phyloP scores from a whole-genome alignment of 371 early-diverging fungal species.

The Mortierella sp. region DNA sequence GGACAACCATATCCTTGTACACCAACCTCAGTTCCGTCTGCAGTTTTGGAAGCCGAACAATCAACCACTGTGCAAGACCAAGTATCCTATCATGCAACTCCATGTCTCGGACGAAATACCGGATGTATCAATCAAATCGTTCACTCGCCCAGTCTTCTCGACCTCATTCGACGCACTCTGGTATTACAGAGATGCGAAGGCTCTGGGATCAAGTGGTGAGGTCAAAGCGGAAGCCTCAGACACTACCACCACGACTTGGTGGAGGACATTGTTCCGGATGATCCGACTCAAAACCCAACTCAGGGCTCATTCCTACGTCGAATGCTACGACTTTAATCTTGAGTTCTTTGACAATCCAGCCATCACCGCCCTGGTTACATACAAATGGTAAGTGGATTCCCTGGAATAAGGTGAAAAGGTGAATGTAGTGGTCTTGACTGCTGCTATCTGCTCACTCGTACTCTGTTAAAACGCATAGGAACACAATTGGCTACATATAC shows the following conservation, averaged over 20 bases:
- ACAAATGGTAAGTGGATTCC: slow-evolving; percentile 19
- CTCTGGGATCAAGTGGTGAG: background rate
- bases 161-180: slow-evolving; percentile 26
- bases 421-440: background rate
- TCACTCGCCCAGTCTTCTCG: slow-evolving; percentile 6
- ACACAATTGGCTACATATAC: slow-evolving; percentile 19
- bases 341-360: slow-evolving; percentile 33
- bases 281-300: background rate
- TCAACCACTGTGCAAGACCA: background rate
- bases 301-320: background rate
- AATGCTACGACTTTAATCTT: slow-evolving; percentile 8
- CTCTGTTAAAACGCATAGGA: slow-evolving; percentile 5
- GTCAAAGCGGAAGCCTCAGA: background rate
- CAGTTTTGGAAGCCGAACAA: slow-evolving; percentile 1
- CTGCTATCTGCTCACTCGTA: background rate
- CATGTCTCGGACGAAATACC: background rate
- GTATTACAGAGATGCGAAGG: slow-evolving; percentile 3
- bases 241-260: slow-evolving; percentile 1
- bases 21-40: background rate
- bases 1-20: slow-evolving; percentile 3
- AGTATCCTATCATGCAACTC: slow-evolving; percentile 20
- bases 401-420: background rate
- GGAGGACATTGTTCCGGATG: slow-evolving; percentile 2
- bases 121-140: slow-evolving; percentile 3
- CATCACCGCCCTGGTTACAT: slow-evolving; percentile 18